These are phyloP conservation scores for Trifolium fragiferum DNA, from an alignment of 306 rosid species.

Conservation along the genomic window DNA sequence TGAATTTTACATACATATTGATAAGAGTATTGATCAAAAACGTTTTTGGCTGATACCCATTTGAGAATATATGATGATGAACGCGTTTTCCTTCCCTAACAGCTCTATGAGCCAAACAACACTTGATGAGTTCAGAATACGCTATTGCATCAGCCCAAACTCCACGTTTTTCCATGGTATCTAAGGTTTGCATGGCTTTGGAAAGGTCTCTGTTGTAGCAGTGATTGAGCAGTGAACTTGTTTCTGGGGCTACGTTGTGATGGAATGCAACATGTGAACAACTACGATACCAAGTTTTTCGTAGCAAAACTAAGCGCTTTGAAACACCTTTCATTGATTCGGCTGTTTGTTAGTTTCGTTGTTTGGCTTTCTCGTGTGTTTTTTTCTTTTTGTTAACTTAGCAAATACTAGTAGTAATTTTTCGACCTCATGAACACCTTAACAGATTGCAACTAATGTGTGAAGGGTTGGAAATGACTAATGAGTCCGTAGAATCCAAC, in stretches of 20 bases:
- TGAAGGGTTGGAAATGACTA: too few species aligned
- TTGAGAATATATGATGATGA: slow-evolving; percentile 71
- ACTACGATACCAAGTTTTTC: slow-evolving; percentile 26
- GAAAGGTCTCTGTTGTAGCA: slow-evolving; percentile 73
- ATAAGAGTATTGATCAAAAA: slow-evolving; percentile 66
- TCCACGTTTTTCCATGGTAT: slow-evolving; percentile 64
- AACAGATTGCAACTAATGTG: too few species aligned
- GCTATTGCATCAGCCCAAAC: slow-evolving; percentile 66
- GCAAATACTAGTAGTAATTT: too few species aligned
- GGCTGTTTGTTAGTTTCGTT: background rate
- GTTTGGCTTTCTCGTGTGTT: background rate
- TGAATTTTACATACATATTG: slow-evolving; percentile 73
- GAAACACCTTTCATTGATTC: slow-evolving; percentile 50
- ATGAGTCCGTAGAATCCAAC: too few species aligned
- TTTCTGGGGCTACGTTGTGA: slow-evolving; percentile 36
- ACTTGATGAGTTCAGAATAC: slow-evolving; percentile 79
- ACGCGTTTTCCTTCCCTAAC: slow-evolving; percentile 68
- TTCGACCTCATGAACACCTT: too few species aligned
- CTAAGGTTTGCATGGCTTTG: slow-evolving; percentile 71
- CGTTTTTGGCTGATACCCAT: slow-evolving; percentile 60
- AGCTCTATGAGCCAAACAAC: slow-evolving; percentile 70
- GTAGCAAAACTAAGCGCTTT: slow-evolving; percentile 44
- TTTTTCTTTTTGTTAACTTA: too few species aligned
- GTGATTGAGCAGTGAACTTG: slow-evolving; percentile 50
- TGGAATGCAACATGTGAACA: slow-evolving; percentile 43